Percentiles rank a stretch among this genome's conserved stretches.
phyloP scores from a whole-genome alignment of 495 filamentous ascomycete genomes.

The Trichoderma erinaceum region DNA sequence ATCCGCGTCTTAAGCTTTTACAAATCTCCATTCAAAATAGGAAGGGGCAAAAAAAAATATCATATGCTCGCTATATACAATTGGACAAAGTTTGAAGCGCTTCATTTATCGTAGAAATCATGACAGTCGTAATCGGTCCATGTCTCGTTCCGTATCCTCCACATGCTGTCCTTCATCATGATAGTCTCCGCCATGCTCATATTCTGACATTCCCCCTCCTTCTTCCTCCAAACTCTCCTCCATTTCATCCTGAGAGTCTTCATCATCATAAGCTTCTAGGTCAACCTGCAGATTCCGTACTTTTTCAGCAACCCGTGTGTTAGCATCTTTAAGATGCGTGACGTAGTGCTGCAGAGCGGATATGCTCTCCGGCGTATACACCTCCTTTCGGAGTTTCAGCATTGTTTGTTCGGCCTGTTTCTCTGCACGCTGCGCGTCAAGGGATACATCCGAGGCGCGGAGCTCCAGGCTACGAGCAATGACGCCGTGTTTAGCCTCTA shows the following conservation, averaged over 20 bases:
- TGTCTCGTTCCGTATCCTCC: conserved; percentile 50
- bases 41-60: conserved; percentile 14
- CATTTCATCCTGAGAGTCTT: conserved; percentile 21
- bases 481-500: conserved; percentile 57
- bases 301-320: conserved; percentile 42
- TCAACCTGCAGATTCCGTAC: conserved; percentile 40
- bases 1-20: not conserved
- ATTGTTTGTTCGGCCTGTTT: conserved; percentile 30
- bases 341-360: conserved; percentile 53
- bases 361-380: conserved; percentile 53
- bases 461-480: conserved; percentile 56
- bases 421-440: conserved; percentile 46
- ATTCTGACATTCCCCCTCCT: conserved; percentile 39
- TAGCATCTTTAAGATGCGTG: conserved; percentile 47
- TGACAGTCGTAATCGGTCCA: conserved; percentile 42
- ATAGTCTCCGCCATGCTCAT: conserved; percentile 58
- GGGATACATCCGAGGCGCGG: conserved; percentile 48
- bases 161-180: conserved; percentile 47
- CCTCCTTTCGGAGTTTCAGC: conserved; percentile 27
- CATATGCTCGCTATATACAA: conserved; percentile 3
- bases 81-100: not conserved
- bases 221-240: conserved; percentile 30
- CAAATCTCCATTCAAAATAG: not conserved
- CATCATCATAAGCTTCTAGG: conserved; percentile 48
- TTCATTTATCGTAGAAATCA: not conserved